Evolutionary conservation across 768 basidiomycete species (phyloP), one percentile per base, ranked within the genome.

Genomic region (Russula lepida): DNA sequence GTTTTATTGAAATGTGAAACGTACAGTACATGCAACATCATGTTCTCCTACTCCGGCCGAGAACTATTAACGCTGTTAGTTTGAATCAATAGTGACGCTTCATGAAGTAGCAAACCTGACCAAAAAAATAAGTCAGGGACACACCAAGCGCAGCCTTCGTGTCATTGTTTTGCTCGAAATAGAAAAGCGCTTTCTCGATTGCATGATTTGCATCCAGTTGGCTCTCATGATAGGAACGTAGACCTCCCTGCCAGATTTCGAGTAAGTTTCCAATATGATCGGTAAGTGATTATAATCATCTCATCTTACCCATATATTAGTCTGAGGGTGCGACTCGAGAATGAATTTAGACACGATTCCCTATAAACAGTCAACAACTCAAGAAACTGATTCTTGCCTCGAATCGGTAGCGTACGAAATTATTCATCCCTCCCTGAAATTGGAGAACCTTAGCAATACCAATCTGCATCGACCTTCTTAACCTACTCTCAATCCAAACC

Each of bases 241-340:
- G 5, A 2, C 58, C 43, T 25, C 58, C 58, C 58, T 59, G 6
- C 6, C 1, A 33, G n/a, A 19, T 27, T 7, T 8, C 13, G 8
- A 15, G 19, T 39, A 19, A 57, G 11, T 28, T 9, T 21, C 28
- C 35, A 37, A 37, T 37, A 15, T 37, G 35, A 37, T 37, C 5
- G 1, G 15, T 12, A 37, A 17, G 6, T 15, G 35, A 37, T 37
- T 6, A 17, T 37, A 37, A 12, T 27, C 15, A 11, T 27, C 43
- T 37, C 15, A 11, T 27, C 43, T 37, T 9, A 59, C 58, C 51
- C 52, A 68, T 73, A 77, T 0, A 78, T 73, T 9, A 11, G 25
- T 15, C 28, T 54, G 52, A 13, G 52, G 52, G 27, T 27, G 13
- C 8, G 37, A 39, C 59, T 76, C 76, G 23, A 57, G 8, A 11